Evolutionary conservation across 768 basidiomycete genomes (phyloP), one percentile per base, ranked within the genome.

Genomic region (Trametes maxima): DNA sequence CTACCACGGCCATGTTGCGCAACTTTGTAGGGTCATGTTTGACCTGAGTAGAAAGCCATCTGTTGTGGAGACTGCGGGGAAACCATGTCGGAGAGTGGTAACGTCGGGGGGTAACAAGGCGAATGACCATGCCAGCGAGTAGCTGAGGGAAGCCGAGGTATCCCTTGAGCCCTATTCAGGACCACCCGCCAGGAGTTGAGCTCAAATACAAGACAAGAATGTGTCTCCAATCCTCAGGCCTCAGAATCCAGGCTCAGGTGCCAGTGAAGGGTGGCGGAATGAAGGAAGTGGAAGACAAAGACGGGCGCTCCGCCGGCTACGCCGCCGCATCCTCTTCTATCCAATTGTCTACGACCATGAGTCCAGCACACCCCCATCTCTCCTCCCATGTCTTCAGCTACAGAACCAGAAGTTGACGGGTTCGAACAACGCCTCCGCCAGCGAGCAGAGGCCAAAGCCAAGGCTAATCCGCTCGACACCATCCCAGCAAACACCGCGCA

Each of bases 1-100:
- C 92, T n/a, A 94, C 89, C 2, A 94, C 79, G 16, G 92, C 92
- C 72, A 94, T 87, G 68, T 94, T 94, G 44, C 92, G 82, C 39
- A 86, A 73, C 47, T 78, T 72, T 4, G 74, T 73, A 2, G 78
- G 65, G 44, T 80, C 76, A 69, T 74, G 59, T 25, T 54, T 65
- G 35, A 66, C 59, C 12, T 55, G 57, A 2, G 62, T 59, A 1
- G 62, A 42, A 12, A 56, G 36, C 13, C 21, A 7, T 53, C 64
- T 19, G 74, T 71, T 19, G 73, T 37, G 45, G 67, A 52, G 21
- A 46, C 61, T 25, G 28, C 17, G 56, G 51, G 54, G 42, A 7
- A 21, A 17, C 48, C 59, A 42, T 45, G 19, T 36, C 25, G 24
- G 54, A 16, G 42, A n/a, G 48, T 17, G 17, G 22, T 44, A 49